phyloP scores from a whole-genome alignment of 2,329 filamentous ascomycete genomes.

The Calonectria pauciramosa region DNA sequence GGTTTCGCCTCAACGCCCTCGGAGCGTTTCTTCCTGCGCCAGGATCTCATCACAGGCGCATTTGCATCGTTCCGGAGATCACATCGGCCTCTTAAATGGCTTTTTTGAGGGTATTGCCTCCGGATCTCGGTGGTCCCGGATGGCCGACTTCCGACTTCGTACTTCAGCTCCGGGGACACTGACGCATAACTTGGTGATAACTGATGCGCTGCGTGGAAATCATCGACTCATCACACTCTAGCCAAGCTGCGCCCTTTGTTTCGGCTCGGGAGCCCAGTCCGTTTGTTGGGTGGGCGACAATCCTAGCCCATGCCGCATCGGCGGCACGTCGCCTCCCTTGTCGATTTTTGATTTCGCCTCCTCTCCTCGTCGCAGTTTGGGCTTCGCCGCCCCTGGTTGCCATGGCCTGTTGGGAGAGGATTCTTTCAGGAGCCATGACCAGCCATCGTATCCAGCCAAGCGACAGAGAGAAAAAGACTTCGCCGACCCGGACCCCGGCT shows the following conservation, averaged over 20 bases:
- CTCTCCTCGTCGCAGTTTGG: slow-evolving; percentile 2
- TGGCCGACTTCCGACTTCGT: slow-evolving; percentile 29
- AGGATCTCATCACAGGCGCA: too few relatives aligned
- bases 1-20: background rate
- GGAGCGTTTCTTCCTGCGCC: background rate
- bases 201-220: slow-evolving; percentile 5
- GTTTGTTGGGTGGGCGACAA: slow-evolving; percentile 8
- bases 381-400: slow-evolving; percentile 11
- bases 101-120: background rate
- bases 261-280: background rate
- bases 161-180: background rate
- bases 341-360: slow-evolving; percentile 27
- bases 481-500: slow-evolving; percentile 6
- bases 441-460: background rate
- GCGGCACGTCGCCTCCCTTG: slow-evolving; percentile 14
- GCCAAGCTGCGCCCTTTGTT: background rate
- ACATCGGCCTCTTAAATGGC: background rate
- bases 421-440: slow-evolving; percentile 9
- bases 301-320: slow-evolving; percentile 9
- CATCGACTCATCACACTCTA: slow-evolving; percentile 24
- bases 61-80: background rate
- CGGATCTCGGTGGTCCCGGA: slow-evolving; percentile 29
- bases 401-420: background rate
- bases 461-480: slow-evolving; percentile 11
- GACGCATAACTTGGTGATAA: slow-evolving; percentile 30